These are phyloP conservation scores for Phytophthora idaei DNA, from an alignment of 352 stramenopile species.

Conservation along the genomic window DNA sequence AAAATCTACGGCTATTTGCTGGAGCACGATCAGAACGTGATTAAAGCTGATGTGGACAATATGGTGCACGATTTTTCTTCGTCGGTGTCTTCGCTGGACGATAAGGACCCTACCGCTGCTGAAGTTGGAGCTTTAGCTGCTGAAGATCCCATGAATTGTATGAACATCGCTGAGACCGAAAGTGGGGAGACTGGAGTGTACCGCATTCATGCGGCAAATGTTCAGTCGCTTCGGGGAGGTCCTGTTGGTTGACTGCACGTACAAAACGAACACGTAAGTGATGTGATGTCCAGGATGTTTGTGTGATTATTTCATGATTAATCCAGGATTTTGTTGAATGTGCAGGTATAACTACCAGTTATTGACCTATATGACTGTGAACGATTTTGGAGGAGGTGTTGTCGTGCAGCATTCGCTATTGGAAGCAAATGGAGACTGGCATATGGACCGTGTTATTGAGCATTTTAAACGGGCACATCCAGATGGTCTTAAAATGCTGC, in stretches of 20 bases:
- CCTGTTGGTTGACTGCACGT: constrained; percentile 18
- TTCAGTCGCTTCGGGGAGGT: constrained; percentile 14
- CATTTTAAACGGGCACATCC: not conserved
- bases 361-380: constrained; percentile 15
- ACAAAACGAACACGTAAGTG: constrained; percentile 22
- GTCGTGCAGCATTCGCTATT: constrained; percentile 14
- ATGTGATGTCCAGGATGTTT: not conserved
- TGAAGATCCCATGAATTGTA: constrained; percentile 2
- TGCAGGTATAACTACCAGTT: constrained; percentile 31
- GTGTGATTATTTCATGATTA: not conserved
- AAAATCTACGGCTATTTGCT: constrained; percentile 22
- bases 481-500: not conserved
- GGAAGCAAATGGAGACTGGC: constrained; percentile 5
- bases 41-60: constrained; percentile 19
- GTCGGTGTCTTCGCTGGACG: not conserved
- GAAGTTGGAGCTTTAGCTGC: constrained; percentile 2
- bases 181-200: constrained; percentile 6
- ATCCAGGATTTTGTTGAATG: constrained; percentile 1
- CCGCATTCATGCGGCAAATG: constrained; percentile 11
- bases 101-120: constrained; percentile 8
- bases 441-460: constrained; percentile 1
- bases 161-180: not conserved
- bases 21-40: constrained; percentile 28
- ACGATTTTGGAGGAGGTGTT: constrained; percentile 17
- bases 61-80: not conserved